These are phyloP conservation scores for Condylostoma magnum DNA, from an alignment of 169 alveolate species.

Conservation along the genomic window DNA sequence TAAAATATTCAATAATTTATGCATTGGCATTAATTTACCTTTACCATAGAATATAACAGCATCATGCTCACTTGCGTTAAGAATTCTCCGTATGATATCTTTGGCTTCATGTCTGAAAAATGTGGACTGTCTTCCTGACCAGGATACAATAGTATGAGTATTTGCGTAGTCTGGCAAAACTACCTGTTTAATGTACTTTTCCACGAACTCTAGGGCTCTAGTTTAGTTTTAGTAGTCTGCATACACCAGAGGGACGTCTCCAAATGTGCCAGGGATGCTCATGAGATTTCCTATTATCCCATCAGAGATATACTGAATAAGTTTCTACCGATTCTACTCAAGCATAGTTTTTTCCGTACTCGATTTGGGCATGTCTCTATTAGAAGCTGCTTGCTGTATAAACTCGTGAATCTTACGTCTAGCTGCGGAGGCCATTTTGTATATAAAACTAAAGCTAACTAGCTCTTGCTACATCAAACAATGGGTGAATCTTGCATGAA, in stretches of 20 bases:
- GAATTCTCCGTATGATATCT: constrained; percentile 67
- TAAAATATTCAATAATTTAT: constrained; percentile 65
- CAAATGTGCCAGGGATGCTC: constrained; percentile 75
- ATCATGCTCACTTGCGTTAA: constrained; percentile 75
- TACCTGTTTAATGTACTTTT: constrained; percentile 68
- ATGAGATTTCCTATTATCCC: constrained; percentile 32
- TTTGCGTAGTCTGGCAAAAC: constrained; percentile 85
- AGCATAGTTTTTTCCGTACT: not conserved
- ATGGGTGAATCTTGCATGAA: not conserved
- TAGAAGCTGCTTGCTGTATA: not conserved
- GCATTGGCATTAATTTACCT: constrained; percentile 77
- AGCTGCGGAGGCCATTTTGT: constrained; percentile 20
- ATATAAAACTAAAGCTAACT: not conserved
- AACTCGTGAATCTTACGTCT: not conserved
- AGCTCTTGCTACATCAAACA: not conserved
- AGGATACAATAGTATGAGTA: constrained; percentile 82
- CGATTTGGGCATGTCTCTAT: not conserved
- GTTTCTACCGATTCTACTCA: constrained; percentile 4
- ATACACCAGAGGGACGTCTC: constrained; percentile 75
- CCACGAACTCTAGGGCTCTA: constrained; percentile 74
- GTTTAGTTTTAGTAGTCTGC: constrained; percentile 90
- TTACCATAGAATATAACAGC: constrained; percentile 69
- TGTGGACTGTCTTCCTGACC: constrained; percentile 83
- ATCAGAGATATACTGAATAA: constrained; percentile 17
- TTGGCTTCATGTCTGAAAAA: constrained; percentile 84